These are phyloP conservation scores for Kalanchoe fedtschenkoi DNA, from an alignment of 164 flowering plant genomes.

Conservation along the genomic window DNA sequence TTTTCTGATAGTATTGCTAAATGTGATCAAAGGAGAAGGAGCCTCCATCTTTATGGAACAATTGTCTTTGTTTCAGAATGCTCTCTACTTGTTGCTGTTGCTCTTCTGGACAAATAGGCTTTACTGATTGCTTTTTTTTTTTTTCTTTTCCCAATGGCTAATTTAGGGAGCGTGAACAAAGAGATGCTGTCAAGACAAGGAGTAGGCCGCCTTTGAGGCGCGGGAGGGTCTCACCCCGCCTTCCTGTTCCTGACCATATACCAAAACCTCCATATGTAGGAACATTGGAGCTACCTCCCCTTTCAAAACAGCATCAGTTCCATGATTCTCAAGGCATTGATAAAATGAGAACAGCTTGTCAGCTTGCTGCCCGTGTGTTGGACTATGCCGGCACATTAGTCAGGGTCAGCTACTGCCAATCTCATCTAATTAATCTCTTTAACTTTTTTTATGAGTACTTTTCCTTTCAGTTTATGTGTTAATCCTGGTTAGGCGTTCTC, in stretches of 20 bases:
- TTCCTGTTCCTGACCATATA: conserved; percentile 79
- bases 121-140: no score
- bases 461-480: no score
- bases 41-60: background rate
- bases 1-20: no score
- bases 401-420: conserved; percentile 38
- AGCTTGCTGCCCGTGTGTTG: conserved; percentile 89
- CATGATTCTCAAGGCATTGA: conserved; percentile 72
- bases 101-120: no score
- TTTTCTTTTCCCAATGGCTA: no score
- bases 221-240: conserved; percentile 65
- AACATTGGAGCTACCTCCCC: conserved; percentile 46
- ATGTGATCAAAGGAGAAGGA: background rate
- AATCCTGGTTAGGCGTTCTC: no score
- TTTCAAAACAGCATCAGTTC: conserved; percentile 55
- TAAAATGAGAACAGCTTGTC: conserved; percentile 76
- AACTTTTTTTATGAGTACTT: no score
- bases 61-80: no score
- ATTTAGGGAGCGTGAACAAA: conserved; percentile 51
- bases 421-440: no score
- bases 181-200: conserved; percentile 18
- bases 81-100: no score
- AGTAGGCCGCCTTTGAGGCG: conserved; percentile 60
- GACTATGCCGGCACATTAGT: conserved; percentile 84
- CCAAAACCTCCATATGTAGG: conserved; percentile 77